These are phyloP conservation scores for Hebeloma cylindrosporum DNA, from an alignment of 768 basidiomycete species.

Conservation along the genomic window DNA sequence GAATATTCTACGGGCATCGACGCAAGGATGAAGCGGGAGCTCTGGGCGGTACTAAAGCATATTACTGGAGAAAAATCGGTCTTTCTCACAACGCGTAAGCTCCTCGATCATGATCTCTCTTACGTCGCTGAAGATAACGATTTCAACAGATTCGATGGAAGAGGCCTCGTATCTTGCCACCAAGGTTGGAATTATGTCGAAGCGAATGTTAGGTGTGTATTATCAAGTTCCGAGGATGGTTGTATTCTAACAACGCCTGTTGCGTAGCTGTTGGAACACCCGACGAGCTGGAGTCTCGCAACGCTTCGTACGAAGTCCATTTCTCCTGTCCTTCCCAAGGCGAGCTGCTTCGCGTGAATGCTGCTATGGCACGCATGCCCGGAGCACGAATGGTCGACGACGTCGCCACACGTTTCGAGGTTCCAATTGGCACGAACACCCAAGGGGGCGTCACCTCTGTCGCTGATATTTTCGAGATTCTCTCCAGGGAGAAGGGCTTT, in stretches of 20 bases:
- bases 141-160: conserved; percentile 31
- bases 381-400: conserved; percentile 57
- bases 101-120: background rate
- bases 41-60: conserved; percentile 73
- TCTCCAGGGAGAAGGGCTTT: conserved; percentile 54
- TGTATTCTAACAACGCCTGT: background rate
- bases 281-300: conserved; percentile 17
- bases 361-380: conserved; percentile 52
- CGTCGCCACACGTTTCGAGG: conserved; percentile 64
- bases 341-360: conserved; percentile 44
- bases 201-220: conserved; percentile 22
- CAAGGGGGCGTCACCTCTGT: conserved; percentile 39
- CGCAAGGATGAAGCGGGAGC: conserved; percentile 79
- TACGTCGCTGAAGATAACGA: background rate
- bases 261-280: conserved; percentile 27
- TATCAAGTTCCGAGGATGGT: background rate
- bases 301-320: conserved; percentile 50
- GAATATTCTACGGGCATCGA: conserved; percentile 85
- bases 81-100: conserved; percentile 68
- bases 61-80: conserved; percentile 68
- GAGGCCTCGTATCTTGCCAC: conserved; percentile 26
- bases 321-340: conserved; percentile 53
- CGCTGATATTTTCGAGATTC: conserved; percentile 54
- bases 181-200: conserved; percentile 26
- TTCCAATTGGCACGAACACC: conserved; percentile 37